A percentile compares a stretch with the other conserved stretches of the same genome.
Conservation (phyloP, 78 protist species). For the Anaeramoeba ignava region DNA sequence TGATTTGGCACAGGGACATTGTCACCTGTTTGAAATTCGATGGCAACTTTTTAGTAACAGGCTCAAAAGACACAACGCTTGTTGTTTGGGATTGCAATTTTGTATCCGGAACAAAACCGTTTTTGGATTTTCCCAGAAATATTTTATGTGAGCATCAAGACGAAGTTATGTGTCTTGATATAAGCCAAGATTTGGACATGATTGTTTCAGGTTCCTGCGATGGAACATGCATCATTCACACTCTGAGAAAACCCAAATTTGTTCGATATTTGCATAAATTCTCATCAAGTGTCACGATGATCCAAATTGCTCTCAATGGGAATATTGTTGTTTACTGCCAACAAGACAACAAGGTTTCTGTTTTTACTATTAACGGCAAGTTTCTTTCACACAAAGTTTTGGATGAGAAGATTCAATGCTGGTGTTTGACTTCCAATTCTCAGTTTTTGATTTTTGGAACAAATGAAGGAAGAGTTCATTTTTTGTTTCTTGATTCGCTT, state of each 20-base stretch:
- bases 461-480: background rate
- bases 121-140: background rate
- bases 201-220: background rate
- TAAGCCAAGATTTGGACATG: background rate
- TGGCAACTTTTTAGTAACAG: background rate
- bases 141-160: background rate
- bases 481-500: background rate
- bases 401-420: too few species aligned
- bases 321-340: too few species aligned
- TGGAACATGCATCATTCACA: background rate
- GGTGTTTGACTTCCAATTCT: background rate
- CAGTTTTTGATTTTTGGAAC: background rate
- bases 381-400: too few species aligned
- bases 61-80: background rate
- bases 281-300: too few species aligned
- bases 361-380: too few species aligned
- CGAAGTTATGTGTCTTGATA: background rate
- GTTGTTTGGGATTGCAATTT: background rate
- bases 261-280: background rate
- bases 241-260: background rate
- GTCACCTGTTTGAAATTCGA: background rate
- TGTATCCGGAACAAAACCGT: background rate
- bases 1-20: background rate
- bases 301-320: too few species aligned
- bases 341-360: too few species aligned